These are phyloP conservation scores for Aureobasidium namibiae DNA, from an alignment of 2,329 filamentous ascomycete species.

Conservation along the genomic window DNA sequence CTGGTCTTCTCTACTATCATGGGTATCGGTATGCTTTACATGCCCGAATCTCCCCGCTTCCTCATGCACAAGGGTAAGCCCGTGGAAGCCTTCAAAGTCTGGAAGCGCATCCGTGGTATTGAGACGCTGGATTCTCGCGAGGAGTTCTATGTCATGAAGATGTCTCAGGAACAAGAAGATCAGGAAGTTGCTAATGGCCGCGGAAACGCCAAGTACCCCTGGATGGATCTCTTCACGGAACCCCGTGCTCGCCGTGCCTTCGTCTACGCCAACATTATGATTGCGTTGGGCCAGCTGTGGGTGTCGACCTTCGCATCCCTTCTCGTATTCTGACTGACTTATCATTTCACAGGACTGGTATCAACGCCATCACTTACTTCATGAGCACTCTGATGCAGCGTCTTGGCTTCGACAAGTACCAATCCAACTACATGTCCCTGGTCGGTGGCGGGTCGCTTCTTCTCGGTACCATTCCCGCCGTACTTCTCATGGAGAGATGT, in stretches of 20 bases:
- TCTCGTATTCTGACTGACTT: too few relatives aligned
- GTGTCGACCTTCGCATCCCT: constrained; percentile 20
- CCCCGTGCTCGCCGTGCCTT: constrained; percentile 58
- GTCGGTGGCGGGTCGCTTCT: constrained; percentile 62
- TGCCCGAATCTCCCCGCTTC: constrained; percentile 61
- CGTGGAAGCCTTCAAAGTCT: constrained; percentile 57
- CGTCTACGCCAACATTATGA: constrained; percentile 62
- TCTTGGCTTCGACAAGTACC: constrained; percentile 55
- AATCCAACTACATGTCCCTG: constrained; percentile 65
- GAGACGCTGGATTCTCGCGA: constrained; percentile 50
- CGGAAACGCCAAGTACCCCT: constrained; percentile 52
- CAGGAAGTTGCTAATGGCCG: constrained; percentile 43
- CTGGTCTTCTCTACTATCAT: constrained; percentile 17
- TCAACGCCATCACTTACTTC: constrained; percentile 66
- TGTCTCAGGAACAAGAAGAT: constrained; percentile 48
- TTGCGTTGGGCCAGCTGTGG: constrained; percentile 59
- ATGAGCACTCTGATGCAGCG: constrained; percentile 60
- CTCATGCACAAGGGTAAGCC: constrained; percentile 59
- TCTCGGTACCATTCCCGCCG: constrained; percentile 33
- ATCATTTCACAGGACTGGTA: constrained; percentile 27
- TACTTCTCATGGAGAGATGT: constrained; percentile 60
- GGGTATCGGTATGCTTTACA: constrained; percentile 57
- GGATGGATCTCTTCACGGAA: constrained; percentile 67
- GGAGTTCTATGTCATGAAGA: constrained; percentile 66
- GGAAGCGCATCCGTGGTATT: constrained; percentile 63